Percentiles rank a stretch among this genome's conserved stretches.
Evolutionary conservation across 495 filamentous ascomycete species (phyloP).

Genomic region (Parmelia sp.): DNA sequence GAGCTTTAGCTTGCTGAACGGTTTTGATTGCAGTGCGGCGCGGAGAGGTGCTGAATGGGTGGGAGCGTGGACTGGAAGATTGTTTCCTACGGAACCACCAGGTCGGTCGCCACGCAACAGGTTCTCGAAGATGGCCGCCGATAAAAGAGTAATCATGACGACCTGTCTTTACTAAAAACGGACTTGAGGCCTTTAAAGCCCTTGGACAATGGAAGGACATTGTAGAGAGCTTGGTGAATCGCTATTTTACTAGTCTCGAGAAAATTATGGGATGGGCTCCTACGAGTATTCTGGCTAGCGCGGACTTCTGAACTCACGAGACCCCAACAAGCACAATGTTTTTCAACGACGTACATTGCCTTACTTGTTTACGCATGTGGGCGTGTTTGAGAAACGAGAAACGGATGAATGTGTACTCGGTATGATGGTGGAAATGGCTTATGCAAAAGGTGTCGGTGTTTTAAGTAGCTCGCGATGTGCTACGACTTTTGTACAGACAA

Average conservation of each 20-base stretch:
- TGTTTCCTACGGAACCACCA: not conserved
- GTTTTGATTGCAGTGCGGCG: constrained; percentile 19
- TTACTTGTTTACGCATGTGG: not conserved
- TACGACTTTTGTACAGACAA: not conserved
- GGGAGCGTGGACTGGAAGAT: not conserved
- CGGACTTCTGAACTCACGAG: not conserved
- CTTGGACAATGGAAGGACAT: constrained; percentile 15
- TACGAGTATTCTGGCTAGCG: constrained; percentile 1
- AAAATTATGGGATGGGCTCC: not conserved
- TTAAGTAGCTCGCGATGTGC: not conserved
- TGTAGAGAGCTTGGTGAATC: not conserved
- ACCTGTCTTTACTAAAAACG: not conserved
- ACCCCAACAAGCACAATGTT: not conserved
- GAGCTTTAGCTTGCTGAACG: constrained; percentile 19
- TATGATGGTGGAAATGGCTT: not conserved
- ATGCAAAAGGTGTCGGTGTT: not conserved
- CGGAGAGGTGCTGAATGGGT: constrained; percentile 14
- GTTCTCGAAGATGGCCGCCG: constrained; percentile 7
- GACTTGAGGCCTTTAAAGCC: not conserved
- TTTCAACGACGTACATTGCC: not conserved
- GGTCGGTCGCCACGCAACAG: not conserved
- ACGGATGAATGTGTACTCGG: not conserved
- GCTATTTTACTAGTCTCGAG: not conserved
- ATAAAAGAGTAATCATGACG: not conserved
- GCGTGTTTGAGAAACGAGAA: not conserved